Conservation (phyloP, 306 rosid species). For the Castanea mollissima region DNA sequence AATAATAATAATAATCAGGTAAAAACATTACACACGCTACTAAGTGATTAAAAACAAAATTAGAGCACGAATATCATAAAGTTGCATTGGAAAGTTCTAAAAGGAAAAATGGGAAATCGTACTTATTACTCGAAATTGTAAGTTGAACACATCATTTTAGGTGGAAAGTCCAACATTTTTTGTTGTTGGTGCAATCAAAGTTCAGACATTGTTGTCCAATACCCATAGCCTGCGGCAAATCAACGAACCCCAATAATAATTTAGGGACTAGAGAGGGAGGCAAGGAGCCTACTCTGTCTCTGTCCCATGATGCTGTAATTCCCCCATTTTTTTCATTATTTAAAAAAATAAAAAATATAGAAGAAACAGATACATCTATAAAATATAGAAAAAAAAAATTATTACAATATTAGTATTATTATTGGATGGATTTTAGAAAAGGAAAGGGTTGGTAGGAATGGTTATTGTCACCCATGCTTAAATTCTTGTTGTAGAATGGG, state of each 20-base stretch:
- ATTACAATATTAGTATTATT: too few species aligned
- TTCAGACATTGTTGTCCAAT: conserved; percentile 2
- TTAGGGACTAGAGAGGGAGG: background rate
- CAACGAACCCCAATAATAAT: background rate
- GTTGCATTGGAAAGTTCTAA: background rate
- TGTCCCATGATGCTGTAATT: background rate
- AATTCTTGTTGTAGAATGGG: too few species aligned
- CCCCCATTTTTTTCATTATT: background rate
- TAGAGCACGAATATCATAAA: conserved; percentile 12
- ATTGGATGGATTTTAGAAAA: too few species aligned
- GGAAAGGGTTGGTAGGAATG: too few species aligned
- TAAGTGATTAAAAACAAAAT: background rate
- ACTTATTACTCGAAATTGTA: conserved; percentile 11
- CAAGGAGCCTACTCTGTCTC: background rate
- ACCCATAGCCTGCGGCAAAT: background rate
- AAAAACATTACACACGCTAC: background rate
- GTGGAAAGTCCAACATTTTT: conserved; percentile 2
- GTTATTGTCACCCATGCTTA: too few species aligned
- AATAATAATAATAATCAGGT: background rate
- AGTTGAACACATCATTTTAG: conserved; percentile 22
- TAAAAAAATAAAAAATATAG: too few species aligned
- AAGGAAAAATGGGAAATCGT: background rate
- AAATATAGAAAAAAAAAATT: too few species aligned
- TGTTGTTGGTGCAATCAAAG: conserved; percentile 2
- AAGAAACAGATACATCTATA: too few species aligned